A percentile compares a stretch with the other conserved stretches of the same genome.
Conservation (phyloP, 2,329 filamentous ascomycete species). For the Colletotrichum sp. region DNA sequence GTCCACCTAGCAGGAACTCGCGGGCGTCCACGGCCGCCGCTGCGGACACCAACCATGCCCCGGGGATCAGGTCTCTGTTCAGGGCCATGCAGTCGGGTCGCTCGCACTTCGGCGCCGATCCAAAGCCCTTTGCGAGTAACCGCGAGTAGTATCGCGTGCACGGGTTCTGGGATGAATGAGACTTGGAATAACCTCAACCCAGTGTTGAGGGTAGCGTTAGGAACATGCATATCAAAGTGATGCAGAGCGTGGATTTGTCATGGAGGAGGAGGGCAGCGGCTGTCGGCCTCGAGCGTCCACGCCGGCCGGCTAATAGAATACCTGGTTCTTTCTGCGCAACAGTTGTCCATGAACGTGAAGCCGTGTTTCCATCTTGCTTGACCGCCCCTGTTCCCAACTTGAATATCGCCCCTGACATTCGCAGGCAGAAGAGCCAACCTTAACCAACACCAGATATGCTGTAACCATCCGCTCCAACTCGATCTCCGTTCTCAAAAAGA, state of each 20-base stretch:
- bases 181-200: not conserved
- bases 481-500: not conserved
- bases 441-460: not conserved
- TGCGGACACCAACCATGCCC: not conserved
- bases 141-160: not conserved
- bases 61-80: not conserved
- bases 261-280: not conserved
- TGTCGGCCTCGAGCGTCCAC: not conserved
- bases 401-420: not conserved
- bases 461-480: not conserved
- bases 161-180: not conserved
- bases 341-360: not conserved
- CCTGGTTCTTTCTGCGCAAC: constrained; percentile 1
- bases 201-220: not conserved
- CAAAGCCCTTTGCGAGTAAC: not conserved
- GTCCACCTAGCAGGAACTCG: not conserved
- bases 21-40: not conserved
- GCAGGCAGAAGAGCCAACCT: not conserved
- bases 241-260: not conserved
- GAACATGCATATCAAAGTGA: not conserved
- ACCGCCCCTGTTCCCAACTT: not conserved
- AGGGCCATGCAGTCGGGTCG: constrained; percentile 3
- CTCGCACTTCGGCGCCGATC: not conserved
- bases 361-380: not conserved
- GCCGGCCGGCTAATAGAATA: constrained; percentile 7